A percentile compares a stretch with the other conserved stretches of the same genome.
Conservation (phyloP, 768 basidiomycete species). For the Tylopilus rubrobrunneus region DNA sequence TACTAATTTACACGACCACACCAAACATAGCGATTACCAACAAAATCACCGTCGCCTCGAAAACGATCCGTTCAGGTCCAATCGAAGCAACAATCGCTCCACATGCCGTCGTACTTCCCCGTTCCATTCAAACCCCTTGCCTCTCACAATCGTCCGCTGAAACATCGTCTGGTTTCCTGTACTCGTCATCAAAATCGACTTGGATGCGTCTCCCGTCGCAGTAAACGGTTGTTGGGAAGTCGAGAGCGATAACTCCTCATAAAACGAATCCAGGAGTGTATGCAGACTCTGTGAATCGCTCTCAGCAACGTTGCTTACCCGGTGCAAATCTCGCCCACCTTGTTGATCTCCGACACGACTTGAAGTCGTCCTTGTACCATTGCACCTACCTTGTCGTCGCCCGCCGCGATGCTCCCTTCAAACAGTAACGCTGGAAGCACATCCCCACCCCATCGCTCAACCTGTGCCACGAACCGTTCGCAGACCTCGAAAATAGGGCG, state of each 20-base stretch:
- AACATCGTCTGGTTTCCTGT: constrained; percentile 45
- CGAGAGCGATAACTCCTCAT: constrained; percentile 72
- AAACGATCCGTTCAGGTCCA: constrained; percentile 82
- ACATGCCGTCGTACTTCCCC: constrained; percentile 75
- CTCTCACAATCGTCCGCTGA: constrained; percentile 50
- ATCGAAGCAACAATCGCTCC: constrained; percentile 72
- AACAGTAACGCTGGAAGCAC: constrained; percentile 79
- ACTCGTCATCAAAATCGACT: constrained; percentile 59
- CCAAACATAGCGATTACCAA: too few species aligned
- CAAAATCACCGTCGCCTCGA: constrained; percentile 40
- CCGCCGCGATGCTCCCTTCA: constrained; percentile 65
- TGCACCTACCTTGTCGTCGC: constrained; percentile 57
- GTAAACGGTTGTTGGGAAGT: constrained; percentile 73
- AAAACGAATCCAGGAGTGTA: constrained; percentile 66
- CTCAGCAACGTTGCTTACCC: not conserved
- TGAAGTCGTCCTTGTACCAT: constrained; percentile 69
- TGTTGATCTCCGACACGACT: constrained; percentile 71
- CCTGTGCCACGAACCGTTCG: constrained; percentile 80
- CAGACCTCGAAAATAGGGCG: constrained; percentile 78
- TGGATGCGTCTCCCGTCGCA: constrained; percentile 62
- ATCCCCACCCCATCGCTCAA: constrained; percentile 92
- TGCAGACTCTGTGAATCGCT: constrained; percentile 55
- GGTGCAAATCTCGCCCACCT: constrained; percentile 41
- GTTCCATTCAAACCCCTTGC: constrained; percentile 52
- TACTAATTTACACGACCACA: too few species aligned